Evolutionary conservation across 2,329 filamentous ascomycete genomes (phyloP).

Genomic region (Talaromyces atroroseus): DNA sequence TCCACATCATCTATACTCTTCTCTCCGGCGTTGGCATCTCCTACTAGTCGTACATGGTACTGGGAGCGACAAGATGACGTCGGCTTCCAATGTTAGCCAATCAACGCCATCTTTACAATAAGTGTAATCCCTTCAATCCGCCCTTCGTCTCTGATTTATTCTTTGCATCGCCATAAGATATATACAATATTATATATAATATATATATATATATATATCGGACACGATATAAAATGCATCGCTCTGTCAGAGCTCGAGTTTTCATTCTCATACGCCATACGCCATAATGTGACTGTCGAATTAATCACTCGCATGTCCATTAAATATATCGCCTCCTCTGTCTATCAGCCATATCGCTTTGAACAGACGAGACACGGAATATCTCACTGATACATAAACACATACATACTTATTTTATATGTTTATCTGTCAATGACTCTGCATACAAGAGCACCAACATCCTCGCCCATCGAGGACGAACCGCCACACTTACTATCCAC

Average conservation of each 20-base stretch:
- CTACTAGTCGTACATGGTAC: too few species aligned
- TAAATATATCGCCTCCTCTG: neutral
- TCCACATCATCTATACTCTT: too few species aligned
- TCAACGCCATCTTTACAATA: neutral
- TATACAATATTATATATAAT: too few species aligned
- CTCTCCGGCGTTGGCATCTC: too few species aligned
- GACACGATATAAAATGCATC: neutral
- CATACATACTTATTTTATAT: neutral
- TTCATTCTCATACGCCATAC: too few species aligned
- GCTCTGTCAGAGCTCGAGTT: too few species aligned
- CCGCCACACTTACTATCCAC: conserved; percentile 25
- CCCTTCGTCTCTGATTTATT: neutral
- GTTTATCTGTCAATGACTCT: conserved; percentile 6
- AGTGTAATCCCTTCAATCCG: neutral
- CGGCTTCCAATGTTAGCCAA: neutral
- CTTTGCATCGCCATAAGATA: neutral
- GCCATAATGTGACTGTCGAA: neutral
- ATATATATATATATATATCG: neutral
- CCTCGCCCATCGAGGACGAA: conserved; percentile 1
- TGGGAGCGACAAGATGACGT: neutral
- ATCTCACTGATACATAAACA: neutral
- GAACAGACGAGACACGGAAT: neutral
- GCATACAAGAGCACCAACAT: conserved; percentile 7
- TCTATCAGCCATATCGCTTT: neutral
- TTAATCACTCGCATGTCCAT: neutral